These are phyloP conservation scores for Byssoonygena ceratinophila DNA, from an alignment of 2,329 filamentous ascomycete species.

Conservation along the genomic window DNA sequence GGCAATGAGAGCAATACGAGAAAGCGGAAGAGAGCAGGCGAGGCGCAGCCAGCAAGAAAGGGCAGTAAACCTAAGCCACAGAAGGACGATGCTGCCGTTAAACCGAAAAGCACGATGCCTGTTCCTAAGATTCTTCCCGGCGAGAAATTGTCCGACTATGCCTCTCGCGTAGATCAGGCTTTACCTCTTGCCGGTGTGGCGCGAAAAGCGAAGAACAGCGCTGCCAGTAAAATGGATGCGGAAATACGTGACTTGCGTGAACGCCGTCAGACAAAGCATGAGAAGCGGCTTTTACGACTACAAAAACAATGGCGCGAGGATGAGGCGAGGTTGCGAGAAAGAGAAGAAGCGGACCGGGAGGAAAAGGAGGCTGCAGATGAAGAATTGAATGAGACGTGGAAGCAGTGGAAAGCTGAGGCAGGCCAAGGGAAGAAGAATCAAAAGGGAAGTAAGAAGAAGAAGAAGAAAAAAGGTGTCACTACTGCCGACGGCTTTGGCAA, in stretches of 20 bases:
- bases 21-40: conserved; percentile 38
- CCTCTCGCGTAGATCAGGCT: conserved; percentile 70
- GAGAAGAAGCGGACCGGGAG: conserved; percentile 67
- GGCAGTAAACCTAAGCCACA: conserved; percentile 3
- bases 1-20: conserved; percentile 33
- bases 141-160: conserved; percentile 72
- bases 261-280: conserved; percentile 65
- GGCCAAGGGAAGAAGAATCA: conserved; percentile 45
- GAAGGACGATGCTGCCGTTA: not conserved
- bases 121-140: conserved; percentile 66
- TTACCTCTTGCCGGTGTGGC: conserved; percentile 64
- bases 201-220: conserved; percentile 42
- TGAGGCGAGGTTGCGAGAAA: conserved; percentile 50
- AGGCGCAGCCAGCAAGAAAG: conserved; percentile 10
- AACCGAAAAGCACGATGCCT: conserved; percentile 5
- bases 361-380: conserved; percentile 52
- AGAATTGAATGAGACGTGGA: conserved; percentile 55
- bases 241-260: conserved; percentile 33
- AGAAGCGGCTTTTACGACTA: conserved; percentile 60
- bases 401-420: conserved; percentile 49
- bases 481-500: conserved; percentile 34
- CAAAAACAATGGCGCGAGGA: conserved; percentile 49
- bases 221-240: conserved; percentile 14
- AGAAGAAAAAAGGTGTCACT: conserved; percentile 40
- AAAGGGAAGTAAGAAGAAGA: conserved; percentile 51